Conservation (phyloP, 495 filamentous ascomycete genomes). For the Platismatia glauca region DNA sequence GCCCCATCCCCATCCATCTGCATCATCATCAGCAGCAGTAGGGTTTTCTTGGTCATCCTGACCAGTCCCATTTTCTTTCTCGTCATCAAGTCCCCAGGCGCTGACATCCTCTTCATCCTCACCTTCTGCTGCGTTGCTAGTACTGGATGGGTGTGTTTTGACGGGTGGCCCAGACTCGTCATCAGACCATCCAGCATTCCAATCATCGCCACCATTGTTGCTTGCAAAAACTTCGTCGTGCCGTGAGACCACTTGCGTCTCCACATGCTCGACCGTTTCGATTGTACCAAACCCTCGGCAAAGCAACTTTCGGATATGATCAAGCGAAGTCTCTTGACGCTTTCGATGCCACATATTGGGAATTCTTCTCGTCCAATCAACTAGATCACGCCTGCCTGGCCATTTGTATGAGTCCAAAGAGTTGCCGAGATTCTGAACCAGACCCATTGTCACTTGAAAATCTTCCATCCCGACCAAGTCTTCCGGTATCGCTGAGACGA, state of each 20-base stretch:
- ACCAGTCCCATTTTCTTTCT: conserved; percentile 28
- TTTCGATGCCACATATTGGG: conserved; percentile 81
- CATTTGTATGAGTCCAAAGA: conserved; percentile 54
- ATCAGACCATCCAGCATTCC: conserved; percentile 69
- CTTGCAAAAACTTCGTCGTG: conserved; percentile 55
- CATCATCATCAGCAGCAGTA: conserved; percentile 39
- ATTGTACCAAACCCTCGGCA: conserved; percentile 52
- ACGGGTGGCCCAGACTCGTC: conserved; percentile 31
- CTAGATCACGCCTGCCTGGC: conserved; percentile 58
- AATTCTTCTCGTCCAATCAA: conserved; percentile 71
- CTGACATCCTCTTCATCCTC: conserved; percentile 56
- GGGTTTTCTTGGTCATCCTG: conserved; percentile 12
- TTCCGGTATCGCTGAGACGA: conserved; percentile 66
- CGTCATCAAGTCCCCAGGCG: conserved; percentile 56
- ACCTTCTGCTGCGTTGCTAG: conserved; percentile 6
- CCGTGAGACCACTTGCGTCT: conserved; percentile 67
- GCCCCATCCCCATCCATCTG: conserved; percentile 61
- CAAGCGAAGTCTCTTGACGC: conserved; percentile 66
- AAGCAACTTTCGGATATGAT: conserved; percentile 60
- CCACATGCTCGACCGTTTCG: conserved; percentile 67
- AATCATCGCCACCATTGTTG: conserved; percentile 53
- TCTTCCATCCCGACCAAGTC: conserved; percentile 56
- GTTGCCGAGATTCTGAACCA: conserved; percentile 53
- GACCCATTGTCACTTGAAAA: conserved; percentile 57
- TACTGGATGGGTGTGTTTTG: conserved; percentile 16